Base-by-base conservation (phyloP, 306 rosid genomes). In the Glycine soja region DNA sequence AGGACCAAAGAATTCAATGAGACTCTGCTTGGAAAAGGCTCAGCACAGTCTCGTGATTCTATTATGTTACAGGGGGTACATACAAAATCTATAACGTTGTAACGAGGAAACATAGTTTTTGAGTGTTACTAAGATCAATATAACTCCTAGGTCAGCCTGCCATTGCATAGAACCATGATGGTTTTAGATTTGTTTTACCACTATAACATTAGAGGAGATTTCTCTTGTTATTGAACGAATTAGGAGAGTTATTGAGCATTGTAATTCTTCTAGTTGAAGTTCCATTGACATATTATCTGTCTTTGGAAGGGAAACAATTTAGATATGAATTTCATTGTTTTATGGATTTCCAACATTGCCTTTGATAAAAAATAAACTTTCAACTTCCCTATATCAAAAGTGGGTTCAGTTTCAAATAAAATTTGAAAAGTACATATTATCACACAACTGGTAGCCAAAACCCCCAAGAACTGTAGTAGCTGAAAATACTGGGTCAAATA, bases 101-200 rank as follows among this genome's bases (percentile, higher is more conserved):
- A 24, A 24, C 30, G 30, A 24, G 30, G 30, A 24, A 24, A 24
- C 30, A 24, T 24, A 90, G 87, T 90, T 93, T 75, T 80, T 95
- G 75, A 88, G 85, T 89, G 50, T 85, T 77, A 89, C 91, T 58
- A 95, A 91, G 90, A 88, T 93, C 86, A 91, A 89, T 82, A 90
- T 87, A 56, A 95, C 94, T 79, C 98, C 99, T 45, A 98, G 98
- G 14, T 95, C 98, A 70, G 93, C 97, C 83, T 93, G 97, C 84
- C 99, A 95, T 83, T 93, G 97, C 93, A 91, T 91, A 87, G 97
- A 93, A 85, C 97, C 94, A 12, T 98, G 99, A 74, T 95, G 99
- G 99, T 95, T 95, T 86, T 89, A 98, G 10, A 93, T 92, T 75
- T 95, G 96, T 88, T 95, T 93, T 85, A 87, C 96, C 15, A 79